phyloP scores from a whole-genome alignment of 768 basidiomycete genomes.

The Termitomyces sp. region DNA sequence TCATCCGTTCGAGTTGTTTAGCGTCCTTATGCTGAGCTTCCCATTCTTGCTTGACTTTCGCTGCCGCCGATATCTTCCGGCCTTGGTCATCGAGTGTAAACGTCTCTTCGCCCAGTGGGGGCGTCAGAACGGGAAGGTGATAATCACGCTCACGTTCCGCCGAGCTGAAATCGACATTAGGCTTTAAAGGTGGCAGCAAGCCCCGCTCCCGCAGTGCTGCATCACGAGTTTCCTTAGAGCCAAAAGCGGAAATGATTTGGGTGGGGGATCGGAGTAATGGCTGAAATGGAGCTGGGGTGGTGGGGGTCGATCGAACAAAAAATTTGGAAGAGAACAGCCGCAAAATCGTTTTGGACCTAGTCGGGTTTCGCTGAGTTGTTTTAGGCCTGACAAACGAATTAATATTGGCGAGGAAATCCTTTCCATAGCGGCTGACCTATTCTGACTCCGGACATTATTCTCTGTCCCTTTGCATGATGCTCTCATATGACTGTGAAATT shows the following conservation, averaged over 20 bases:
- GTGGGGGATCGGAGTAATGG: conserved; percentile 11
- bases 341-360: conserved; percentile 29
- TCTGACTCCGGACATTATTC: background rate
- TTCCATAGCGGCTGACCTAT: conserved; percentile 2
- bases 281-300: conserved; percentile 5
- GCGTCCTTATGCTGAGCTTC: conserved; percentile 33
- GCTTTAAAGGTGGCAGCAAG: conserved; percentile 44
- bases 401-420: background rate
- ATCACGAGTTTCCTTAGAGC: conserved; percentile 38
- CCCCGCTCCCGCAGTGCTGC: conserved; percentile 62
- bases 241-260: conserved; percentile 18
- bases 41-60: conserved; percentile 53
- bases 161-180: conserved; percentile 39
- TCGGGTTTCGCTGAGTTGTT: conserved; percentile 14
- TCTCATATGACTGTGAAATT: background rate
- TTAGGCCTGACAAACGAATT: conserved; percentile 6
- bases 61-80: conserved; percentile 39
- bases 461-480: background rate
- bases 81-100: conserved; percentile 11
- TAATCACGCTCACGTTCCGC: conserved; percentile 35
- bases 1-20: conserved; percentile 24
- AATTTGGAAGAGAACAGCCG: conserved; percentile 31
- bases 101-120: conserved; percentile 10
- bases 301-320: conserved; percentile 12
- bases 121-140: conserved; percentile 31